phyloP scores from a whole-genome alignment of 2,329 filamentous ascomycete genomes.

The Rutstroemia sp. region DNA sequence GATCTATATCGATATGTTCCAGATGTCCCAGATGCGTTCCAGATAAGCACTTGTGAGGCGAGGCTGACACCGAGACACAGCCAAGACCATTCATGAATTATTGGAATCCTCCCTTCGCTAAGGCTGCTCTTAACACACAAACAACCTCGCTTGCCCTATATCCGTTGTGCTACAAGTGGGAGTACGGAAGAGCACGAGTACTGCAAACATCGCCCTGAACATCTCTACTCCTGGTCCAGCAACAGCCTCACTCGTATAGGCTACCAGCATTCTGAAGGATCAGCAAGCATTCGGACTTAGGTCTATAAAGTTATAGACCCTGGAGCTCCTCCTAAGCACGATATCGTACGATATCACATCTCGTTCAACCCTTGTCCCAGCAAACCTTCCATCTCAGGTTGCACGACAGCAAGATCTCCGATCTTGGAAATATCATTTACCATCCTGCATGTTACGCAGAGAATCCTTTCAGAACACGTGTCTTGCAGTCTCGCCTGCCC shows the following conservation, averaged over 20 bases:
- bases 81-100: no score
- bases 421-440: not conserved
- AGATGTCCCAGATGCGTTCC: no score
- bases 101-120: no score
- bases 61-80: no score
- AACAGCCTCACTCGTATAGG: no score
- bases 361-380: not conserved
- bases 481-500: constrained; percentile 4
- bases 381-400: not conserved
- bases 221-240: not conserved
- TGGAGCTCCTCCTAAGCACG: not conserved
- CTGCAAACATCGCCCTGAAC: not conserved
- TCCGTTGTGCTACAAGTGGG: no score
- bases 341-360: not conserved
- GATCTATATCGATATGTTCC: no score
- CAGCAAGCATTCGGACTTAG: no score
- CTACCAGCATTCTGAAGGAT: not conserved
- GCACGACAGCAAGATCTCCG: not conserved
- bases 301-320: not conserved
- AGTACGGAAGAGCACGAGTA: no score
- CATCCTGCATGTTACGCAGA: not conserved
- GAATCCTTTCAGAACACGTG: constrained; percentile 4
- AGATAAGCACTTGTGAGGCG: no score
- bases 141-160: no score
- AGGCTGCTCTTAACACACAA: no score